Percentiles rank a stretch among this genome's conserved stretches.
Conservation (phyloP, 768 basidiomycete genomes). For the Boletus vermiculosoides region DNA sequence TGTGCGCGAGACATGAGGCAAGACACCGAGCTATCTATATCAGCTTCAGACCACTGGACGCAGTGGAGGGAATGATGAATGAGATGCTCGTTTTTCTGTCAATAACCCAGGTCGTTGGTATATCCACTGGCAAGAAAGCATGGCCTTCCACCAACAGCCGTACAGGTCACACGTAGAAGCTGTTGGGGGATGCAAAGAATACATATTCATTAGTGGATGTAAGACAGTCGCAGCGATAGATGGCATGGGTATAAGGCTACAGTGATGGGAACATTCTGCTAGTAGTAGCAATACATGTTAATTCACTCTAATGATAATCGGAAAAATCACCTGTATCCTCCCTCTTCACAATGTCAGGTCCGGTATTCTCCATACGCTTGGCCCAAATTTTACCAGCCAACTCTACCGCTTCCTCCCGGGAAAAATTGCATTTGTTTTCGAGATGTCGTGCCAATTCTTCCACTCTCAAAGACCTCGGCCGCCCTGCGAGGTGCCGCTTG, state of each 20-base stretch:
- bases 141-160: background rate
- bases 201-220: background rate
- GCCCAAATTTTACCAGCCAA: conserved; percentile 22
- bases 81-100: background rate
- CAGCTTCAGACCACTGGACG: background rate
- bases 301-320: background rate
- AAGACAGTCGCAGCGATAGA: background rate
- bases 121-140: background rate
- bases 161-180: too few relatives aligned
- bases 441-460: conserved; percentile 18
- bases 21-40: background rate
- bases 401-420: conserved; percentile 10
- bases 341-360: conserved; percentile 8
- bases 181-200: background rate
- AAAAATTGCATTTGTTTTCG: conserved; percentile 14
- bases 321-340: background rate
- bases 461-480: conserved; percentile 7
- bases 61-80: background rate
- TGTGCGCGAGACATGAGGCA: background rate
- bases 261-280: background rate
- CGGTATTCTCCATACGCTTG: conserved; percentile 4
- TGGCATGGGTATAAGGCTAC: background rate
- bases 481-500: background rate
- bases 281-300: background rate
- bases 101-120: background rate